Base-by-base conservation (phyloP, 495 filamentous ascomycete genomes). In the Oidiodendron maius region DNA sequence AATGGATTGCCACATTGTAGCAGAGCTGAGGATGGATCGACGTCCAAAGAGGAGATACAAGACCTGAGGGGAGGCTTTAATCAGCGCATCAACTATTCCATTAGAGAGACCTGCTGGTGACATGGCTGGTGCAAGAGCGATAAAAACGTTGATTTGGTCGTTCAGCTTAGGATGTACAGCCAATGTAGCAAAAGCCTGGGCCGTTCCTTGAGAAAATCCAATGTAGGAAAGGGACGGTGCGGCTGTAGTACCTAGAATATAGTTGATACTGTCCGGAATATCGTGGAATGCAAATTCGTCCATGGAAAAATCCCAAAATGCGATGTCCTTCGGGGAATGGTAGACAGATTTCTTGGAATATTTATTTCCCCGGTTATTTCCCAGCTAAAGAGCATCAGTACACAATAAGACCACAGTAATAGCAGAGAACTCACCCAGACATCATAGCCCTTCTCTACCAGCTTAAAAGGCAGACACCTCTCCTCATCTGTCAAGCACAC, bases 241-340 rank as follows among this genome's bases (percentile, higher is more conserved):
- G 30, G 70, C 69, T 0, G 93, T 96, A 18, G 87, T 88, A 30
- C 81, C 77, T 26, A 98, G 80, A 43, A 98, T 87, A 62, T 98
- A 96, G 41, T 79, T 70, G 61, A 98, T 96, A 55, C 82, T 90
- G 64, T 97, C 84, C 3, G 93, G 93, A 44, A 98, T 96, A 68
- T 98, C 93, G 59, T 96, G 80, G 62, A 98, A 95, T 36, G 93
- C 93, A 64, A 98, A 98, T 63, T 98, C 84, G 59, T 98, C 93
- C 59, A 98, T 95, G 9, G 86, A 94, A 52, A 97, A 98, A 66
- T 96, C 80, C 93, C 93, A 98, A 59, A 98, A 98, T 23, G 80
- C 72, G 25, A 75, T 77, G 0, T 84, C 82, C 6, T 78, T 79
- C 0, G 93, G 90, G 4, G 89, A 81, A 44, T 69, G 74, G 32